A percentile compares a stretch with the other conserved stretches of the same genome.
phyloP scores from a whole-genome alignment of 1,284 basidiomycete genomes.

The Cutaneotrichosporon cutaneum region DNA sequence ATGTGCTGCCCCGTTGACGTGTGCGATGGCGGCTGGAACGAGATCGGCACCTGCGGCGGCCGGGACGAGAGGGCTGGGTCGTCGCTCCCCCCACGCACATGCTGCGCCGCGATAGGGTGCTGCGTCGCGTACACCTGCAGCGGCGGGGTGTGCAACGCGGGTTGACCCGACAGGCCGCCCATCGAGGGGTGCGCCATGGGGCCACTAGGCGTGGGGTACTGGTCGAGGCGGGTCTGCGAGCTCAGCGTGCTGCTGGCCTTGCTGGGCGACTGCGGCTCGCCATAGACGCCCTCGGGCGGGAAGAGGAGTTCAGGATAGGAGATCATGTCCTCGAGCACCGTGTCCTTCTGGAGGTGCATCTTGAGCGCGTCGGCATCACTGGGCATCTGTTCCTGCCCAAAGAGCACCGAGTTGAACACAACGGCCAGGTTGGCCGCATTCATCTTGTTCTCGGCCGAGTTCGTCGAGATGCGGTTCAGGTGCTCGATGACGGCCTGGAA shows the following conservation, averaged over 20 bases:
- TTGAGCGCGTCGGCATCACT: constrained; percentile 70
- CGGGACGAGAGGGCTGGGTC: neutral
- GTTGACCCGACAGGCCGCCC: neutral
- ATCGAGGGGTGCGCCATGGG: neutral
- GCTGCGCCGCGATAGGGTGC: constrained; percentile 11
- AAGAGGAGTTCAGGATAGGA: constrained; percentile 56
- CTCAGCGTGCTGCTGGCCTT: constrained; percentile 4
- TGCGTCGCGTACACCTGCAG: constrained; percentile 7
- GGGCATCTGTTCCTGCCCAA: constrained; percentile 82
- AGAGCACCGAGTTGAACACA: constrained; percentile 76
- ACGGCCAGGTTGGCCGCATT: constrained; percentile 84
- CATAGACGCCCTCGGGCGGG: neutral
- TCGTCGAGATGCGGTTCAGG: constrained; percentile 70
- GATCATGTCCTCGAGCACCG: constrained; percentile 83
- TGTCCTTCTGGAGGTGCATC: constrained; percentile 73
- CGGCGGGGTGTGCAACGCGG: neutral
- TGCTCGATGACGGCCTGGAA: constrained; percentile 86
- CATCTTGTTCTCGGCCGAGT: constrained; percentile 76
- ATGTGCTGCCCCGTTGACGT: constrained; percentile 1
- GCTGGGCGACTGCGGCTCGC: constrained; percentile 7
- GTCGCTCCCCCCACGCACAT: neutral
- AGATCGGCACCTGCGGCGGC: neutral
- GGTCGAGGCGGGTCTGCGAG: constrained; percentile 3
- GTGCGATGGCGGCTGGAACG: constrained; percentile 4
- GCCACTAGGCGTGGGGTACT: neutral